Evolutionary conservation across 2,329 filamentous ascomycete species (phyloP), one percentile per base, ranked within the genome.

Genomic region (Neofusicoccum ribis): DNA sequence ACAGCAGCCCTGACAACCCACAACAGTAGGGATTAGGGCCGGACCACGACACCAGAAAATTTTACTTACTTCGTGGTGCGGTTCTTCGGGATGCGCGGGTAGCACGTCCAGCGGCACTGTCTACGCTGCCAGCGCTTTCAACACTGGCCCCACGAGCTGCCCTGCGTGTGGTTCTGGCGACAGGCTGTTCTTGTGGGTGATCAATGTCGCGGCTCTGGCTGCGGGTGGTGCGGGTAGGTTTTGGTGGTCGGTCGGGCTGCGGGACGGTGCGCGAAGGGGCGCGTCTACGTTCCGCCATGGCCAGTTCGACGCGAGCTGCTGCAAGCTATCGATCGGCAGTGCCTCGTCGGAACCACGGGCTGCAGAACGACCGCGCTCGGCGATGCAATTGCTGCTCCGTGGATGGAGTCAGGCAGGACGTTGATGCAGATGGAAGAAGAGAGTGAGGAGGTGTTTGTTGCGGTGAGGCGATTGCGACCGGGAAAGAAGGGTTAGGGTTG

Each of bases 181-280:
- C 23, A 31, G 27, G 49, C 36, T 20, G 11, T 15, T 41, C 67
- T 59, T 20, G 73, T 66, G 66, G 60, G 23, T 69, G 66, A 12
- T 73, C 73, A 4, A 76, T 63, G 50, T 80, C 79, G 64, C 72
- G 76, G 69, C 79, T 81, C 60, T 73, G 74, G 70, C 78, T 80
- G 69, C 71, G 74, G 66, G 61, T 71, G 23, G 68, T 47, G 60
- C 69, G 70, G 5, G 69, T 67, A 14, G 49, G 67, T 67, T 44
- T 67, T 63, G 62, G 70, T 67, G 43, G 72, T 67, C 9, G 68
- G 66, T 23, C 39, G 6, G 71, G 69, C 65, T 76, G 72, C 58
- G 73, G 72, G 51, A 72, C 72, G 15, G 72, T 76, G 69, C 72
- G 63, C 8, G 75, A 67, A 60, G 74, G 76, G 68, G 72, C 69